Evolutionary conservation across 371 early-diverging fungal species (phyloP).

Genomic region (Mucor plumbeus): DNA sequence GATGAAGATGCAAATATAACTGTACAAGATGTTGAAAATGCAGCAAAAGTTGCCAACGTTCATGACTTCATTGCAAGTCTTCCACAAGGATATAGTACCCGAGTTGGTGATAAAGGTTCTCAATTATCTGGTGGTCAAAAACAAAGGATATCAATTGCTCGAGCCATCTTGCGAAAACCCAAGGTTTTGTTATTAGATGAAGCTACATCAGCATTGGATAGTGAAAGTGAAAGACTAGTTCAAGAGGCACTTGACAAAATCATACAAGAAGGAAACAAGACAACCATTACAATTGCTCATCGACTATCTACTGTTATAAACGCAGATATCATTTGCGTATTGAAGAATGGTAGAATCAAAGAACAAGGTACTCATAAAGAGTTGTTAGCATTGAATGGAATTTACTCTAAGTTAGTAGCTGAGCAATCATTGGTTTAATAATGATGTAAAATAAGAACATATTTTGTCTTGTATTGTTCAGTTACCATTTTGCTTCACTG

Average conservation of each 20-base stretch:
- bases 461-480: neutral
- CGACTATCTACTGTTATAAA: slow-evolving; percentile 75
- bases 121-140: slow-evolving; percentile 75
- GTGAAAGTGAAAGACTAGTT: slow-evolving; percentile 86
- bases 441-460: neutral
- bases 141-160: slow-evolving; percentile 74
- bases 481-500: neutral
- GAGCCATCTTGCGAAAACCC: slow-evolving; percentile 84
- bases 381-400: slow-evolving; percentile 50
- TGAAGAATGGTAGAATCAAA: slow-evolving; percentile 74
- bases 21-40: slow-evolving; percentile 63
- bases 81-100: slow-evolving; percentile 80
- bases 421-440: slow-evolving; percentile 31
- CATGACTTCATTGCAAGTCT: slow-evolving; percentile 74
- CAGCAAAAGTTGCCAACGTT: slow-evolving; percentile 73
- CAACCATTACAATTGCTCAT: slow-evolving; percentile 74
- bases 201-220: slow-evolving; percentile 93
- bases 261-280: slow-evolving; percentile 58
- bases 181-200: slow-evolving; percentile 92
- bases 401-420: slow-evolving; percentile 35
- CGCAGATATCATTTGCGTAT: slow-evolving; percentile 77
- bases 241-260: slow-evolving; percentile 85
- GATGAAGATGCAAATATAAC: slow-evolving; percentile 46
- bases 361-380: slow-evolving; percentile 87
- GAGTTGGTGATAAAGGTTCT: slow-evolving; percentile 78